These are phyloP conservation scores for Iberis pinnata DNA, from an alignment of 345 rosid species.

Conservation along the genomic window DNA sequence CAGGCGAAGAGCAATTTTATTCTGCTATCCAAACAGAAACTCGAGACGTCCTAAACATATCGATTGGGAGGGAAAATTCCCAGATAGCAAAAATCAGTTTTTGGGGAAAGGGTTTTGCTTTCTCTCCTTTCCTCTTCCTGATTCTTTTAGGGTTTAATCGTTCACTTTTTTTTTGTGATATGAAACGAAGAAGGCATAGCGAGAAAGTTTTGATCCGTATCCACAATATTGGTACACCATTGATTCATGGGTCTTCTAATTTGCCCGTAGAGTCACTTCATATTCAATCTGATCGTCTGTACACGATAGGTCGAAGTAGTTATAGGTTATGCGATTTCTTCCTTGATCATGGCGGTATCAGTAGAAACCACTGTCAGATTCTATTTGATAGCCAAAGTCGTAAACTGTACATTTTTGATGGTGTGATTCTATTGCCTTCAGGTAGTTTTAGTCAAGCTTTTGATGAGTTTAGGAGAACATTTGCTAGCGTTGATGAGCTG, in stretches of 20 bases:
- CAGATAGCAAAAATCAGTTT: conserved; percentile 4
- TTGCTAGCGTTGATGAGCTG: conserved; percentile 28
- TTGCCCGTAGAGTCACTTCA: conserved; percentile 32
- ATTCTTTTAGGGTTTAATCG: neutral
- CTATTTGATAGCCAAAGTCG: conserved; percentile 42
- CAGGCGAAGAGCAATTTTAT: neutral
- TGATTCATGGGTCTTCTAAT: conserved; percentile 43
- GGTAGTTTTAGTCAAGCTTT: conserved; percentile 20
- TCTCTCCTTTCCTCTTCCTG: neutral
- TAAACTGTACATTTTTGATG: conserved; percentile 55
- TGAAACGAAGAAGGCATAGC: conserved; percentile 28
- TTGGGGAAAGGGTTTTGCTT: conserved; percentile 20
- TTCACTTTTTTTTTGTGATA: neutral
- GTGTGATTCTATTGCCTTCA: conserved; percentile 25
- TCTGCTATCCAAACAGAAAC: conserved; percentile 9
- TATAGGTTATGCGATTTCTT: conserved; percentile 39
- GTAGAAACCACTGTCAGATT: conserved; percentile 74
- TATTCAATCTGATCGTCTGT: conserved; percentile 45
- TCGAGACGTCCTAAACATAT: conserved; percentile 11
- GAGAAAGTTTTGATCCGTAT: conserved; percentile 43
- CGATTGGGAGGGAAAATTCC: conserved; percentile 35
- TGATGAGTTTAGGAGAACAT: conserved; percentile 41
- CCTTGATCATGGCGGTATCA: conserved; percentile 39
- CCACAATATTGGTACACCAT: conserved; percentile 40
- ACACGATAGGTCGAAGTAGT: conserved; percentile 52